Conservation (phyloP, 768 basidiomycete species). For the Tricholoma terreum region DNA sequence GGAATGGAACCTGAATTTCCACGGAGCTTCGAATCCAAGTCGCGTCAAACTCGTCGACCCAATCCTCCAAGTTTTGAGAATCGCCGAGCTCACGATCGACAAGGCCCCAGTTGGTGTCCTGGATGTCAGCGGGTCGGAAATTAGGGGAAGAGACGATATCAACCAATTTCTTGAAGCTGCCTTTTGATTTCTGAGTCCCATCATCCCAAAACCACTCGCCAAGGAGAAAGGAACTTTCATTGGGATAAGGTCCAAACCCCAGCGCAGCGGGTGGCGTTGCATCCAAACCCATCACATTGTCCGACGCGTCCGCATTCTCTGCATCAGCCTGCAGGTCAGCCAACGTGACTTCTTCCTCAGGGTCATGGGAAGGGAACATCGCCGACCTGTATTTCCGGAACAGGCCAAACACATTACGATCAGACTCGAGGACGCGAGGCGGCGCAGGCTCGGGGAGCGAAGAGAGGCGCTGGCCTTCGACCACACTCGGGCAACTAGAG, state of each 20-base stretch:
- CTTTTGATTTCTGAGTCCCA: not conserved
- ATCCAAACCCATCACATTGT: not conserved
- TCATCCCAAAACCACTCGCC: constrained; percentile 7
- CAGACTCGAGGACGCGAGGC: no score
- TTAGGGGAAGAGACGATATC: not conserved
- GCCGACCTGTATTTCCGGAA: no score
- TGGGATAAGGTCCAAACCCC: constrained; percentile 2
- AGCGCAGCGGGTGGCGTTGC: not conserved
- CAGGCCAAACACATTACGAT: no score
- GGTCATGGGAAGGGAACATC: no score
- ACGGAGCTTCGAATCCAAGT: not conserved
- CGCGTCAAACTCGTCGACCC: not conserved
- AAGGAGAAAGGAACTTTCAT: constrained; percentile 1
- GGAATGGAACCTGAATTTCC: constrained; percentile 3
- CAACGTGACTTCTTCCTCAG: no score
- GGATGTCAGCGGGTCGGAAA: not conserved
- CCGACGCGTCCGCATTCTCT: no score
- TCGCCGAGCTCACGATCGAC: not conserved
- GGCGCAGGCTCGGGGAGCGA: no score
- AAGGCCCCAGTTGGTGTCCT: not conserved
- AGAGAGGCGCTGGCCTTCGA: no score
- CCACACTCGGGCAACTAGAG: no score
- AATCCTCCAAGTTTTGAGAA: not conserved
- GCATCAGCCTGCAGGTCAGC: no score
- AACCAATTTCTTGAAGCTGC: not conserved